Evolutionary conservation across 176 grass and related monocot species (phyloP).

Genomic region (Aegilops sharonensis): DNA sequence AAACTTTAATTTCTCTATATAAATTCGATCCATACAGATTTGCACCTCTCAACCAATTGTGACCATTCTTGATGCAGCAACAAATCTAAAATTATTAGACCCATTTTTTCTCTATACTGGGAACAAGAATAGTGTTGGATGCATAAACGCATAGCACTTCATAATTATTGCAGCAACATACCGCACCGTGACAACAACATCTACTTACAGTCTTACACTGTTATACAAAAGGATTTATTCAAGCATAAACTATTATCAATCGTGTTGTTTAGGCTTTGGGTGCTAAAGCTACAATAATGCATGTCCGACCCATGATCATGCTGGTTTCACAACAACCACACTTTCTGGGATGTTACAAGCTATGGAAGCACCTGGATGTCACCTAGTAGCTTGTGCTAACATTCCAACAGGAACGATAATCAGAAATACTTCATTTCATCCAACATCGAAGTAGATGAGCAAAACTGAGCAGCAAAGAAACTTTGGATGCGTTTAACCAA

Average conservation of each 20-base stretch:
- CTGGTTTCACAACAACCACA: not conserved
- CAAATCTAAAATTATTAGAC: not conserved
- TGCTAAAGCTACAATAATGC: not conserved
- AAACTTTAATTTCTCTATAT: not conserved
- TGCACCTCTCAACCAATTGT: not conserved
- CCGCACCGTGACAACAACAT: not conserved
- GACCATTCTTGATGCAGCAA: not conserved
- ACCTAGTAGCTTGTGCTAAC: constrained; percentile 6
- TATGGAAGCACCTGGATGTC: too few species aligned
- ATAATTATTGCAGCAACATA: not conserved
- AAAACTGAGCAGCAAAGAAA: not conserved
- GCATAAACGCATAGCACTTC: not conserved
- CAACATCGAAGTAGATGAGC: not conserved
- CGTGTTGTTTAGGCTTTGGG: not conserved
- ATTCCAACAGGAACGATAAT: not conserved
- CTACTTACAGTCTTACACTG: not conserved
- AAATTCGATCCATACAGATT: not conserved
- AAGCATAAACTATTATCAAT: not conserved
- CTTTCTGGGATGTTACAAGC: too few species aligned
- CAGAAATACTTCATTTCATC: not conserved
- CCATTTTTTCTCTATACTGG: not conserved
- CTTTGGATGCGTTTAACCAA: not conserved
- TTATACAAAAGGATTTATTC: not conserved
- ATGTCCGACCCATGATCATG: not conserved
- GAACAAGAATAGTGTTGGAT: not conserved